These are phyloP conservation scores for Aspergillus floridensis DNA, from an alignment of 2,329 filamentous ascomycete genomes.

Conservation along the genomic window DNA sequence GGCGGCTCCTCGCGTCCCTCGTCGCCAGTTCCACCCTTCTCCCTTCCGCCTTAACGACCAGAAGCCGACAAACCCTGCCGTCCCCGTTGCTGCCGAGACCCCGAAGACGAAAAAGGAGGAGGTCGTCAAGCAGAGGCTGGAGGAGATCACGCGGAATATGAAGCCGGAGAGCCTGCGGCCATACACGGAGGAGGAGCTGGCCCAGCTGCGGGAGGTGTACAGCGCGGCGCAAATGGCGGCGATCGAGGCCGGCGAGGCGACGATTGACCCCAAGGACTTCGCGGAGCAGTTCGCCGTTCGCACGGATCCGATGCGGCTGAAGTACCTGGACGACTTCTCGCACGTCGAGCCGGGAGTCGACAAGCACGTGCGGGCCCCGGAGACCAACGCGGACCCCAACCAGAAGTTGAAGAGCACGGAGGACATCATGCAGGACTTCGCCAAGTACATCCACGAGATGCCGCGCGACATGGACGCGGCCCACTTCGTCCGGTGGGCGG, in stretches of 20 bases:
- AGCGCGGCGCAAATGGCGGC: constrained; percentile 77
- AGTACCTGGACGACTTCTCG: constrained; percentile 81
- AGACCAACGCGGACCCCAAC: constrained; percentile 54
- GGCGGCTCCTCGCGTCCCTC: constrained; percentile 42
- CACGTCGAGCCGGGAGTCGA: constrained; percentile 76
- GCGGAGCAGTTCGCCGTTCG: constrained; percentile 69
- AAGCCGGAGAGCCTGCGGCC: constrained; percentile 45
- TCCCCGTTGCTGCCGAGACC: neutral
- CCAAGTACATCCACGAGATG: constrained; percentile 47
- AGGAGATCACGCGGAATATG: constrained; percentile 21
- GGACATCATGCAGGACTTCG: constrained; percentile 61
- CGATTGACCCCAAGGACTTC: constrained; percentile 72
- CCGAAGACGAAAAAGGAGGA: neutral
- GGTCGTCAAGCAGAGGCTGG: constrained; percentile 18
- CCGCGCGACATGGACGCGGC: constrained; percentile 46
- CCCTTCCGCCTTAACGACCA: constrained; percentile 37
- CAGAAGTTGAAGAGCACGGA: constrained; percentile 61
- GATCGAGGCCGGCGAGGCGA: constrained; percentile 74
- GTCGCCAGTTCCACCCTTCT: constrained; percentile 51
- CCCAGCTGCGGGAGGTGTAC: constrained; percentile 64
- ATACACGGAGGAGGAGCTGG: constrained; percentile 67
- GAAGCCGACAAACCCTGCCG: constrained; percentile 36
- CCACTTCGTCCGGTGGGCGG: constrained; percentile 44
- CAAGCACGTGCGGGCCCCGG: constrained; percentile 55
- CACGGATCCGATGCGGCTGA: constrained; percentile 67